Evolutionary conservation across 345 rosid species (phyloP).

Genomic region (Syzygium grande): DNA sequence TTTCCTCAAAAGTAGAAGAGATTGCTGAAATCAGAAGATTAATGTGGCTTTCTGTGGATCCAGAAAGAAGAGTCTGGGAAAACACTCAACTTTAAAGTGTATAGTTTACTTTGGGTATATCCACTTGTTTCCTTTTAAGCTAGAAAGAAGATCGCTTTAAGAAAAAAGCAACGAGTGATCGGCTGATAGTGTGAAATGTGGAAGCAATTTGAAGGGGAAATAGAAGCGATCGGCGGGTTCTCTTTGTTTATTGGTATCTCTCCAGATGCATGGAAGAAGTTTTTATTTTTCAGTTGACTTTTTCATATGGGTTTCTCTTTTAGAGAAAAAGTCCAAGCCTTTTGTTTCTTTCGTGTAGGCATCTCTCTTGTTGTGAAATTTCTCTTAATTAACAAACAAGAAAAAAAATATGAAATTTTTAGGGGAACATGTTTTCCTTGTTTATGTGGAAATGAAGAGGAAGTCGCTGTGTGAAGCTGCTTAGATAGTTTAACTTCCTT

Average conservation of each 20-base stretch:
- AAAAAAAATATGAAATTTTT: background rate
- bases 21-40: background rate
- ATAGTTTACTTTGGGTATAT: background rate
- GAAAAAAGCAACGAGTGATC: background rate
- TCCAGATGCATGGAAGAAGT: background rate
- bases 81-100: background rate
- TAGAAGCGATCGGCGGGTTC: background rate
- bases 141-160: background rate
- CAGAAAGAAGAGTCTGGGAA: background rate
- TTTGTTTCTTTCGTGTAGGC: background rate
- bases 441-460: background rate
- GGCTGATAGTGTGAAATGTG: background rate
- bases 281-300: background rate
- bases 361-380: background rate
- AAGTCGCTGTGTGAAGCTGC: background rate
- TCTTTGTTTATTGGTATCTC: background rate
- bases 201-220: background rate
- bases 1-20: background rate
- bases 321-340: background rate
- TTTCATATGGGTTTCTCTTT: background rate
- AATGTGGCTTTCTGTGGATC: background rate
- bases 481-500: background rate
- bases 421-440: background rate
- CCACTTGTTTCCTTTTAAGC: background rate
- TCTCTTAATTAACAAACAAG: background rate